Conservation (phyloP, 768 basidiomycete species). For the Panaeolus papilionaceus region DNA sequence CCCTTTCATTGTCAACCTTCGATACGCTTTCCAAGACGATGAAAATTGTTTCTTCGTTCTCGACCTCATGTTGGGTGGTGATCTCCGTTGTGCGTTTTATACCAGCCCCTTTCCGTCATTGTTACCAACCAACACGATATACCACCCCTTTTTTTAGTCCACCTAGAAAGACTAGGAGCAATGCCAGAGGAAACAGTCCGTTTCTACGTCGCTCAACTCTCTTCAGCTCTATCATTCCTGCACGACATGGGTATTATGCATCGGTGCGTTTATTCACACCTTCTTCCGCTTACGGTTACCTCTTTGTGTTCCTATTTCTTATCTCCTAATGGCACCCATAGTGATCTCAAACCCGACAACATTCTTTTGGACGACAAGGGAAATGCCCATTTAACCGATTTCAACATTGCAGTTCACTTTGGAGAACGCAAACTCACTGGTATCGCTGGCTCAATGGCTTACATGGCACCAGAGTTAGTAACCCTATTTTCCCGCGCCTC, state of each 20-base stretch:
- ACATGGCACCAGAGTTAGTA: conserved; percentile 89
- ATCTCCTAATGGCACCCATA: conserved; percentile 35
- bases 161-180: conserved; percentile 81
- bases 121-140: conserved; percentile 18
- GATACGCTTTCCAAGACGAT: conserved; percentile 97
- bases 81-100: conserved; percentile 79
- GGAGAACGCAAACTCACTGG: conserved; percentile 87
- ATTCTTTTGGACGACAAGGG: conserved; percentile 95
- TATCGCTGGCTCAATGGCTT: conserved; percentile 98
- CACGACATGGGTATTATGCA: conserved; percentile 97
- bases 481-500: conserved; percentile 12
- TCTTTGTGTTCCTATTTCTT: conserved; percentile 17
- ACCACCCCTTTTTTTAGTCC: conserved; percentile 57
- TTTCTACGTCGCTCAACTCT: conserved; percentile 90
- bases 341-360: conserved; percentile 97
- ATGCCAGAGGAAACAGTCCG: conserved; percentile 80
- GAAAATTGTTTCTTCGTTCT: conserved; percentile 99
- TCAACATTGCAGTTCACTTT: conserved; percentile 99
- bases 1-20: conserved; percentile 91
- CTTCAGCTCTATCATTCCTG: conserved; percentile 87
- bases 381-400: conserved; percentile 96
- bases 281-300: conserved; percentile 26
- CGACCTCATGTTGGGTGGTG: conserved; percentile 96
- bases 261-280: conserved; percentile 59
- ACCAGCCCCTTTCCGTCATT: conserved; percentile 5